These are phyloP conservation scores for Fusarium subtropicale DNA, from an alignment of 2,329 filamentous ascomycete genomes.

Conservation along the genomic window DNA sequence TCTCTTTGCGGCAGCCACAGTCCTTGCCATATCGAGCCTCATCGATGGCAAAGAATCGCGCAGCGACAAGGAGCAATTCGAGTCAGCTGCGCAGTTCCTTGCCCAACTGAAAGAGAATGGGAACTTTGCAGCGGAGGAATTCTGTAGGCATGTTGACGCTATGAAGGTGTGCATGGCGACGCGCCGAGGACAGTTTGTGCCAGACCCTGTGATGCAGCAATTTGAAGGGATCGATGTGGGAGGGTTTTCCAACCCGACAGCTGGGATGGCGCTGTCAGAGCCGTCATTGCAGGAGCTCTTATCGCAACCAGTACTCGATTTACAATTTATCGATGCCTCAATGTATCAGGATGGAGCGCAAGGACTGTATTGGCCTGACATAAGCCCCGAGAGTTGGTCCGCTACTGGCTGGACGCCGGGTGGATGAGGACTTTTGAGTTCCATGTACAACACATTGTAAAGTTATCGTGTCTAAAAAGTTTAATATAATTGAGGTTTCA, in stretches of 20 bases:
- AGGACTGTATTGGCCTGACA: constrained; percentile 45
- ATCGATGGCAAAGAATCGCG: constrained; percentile 48
- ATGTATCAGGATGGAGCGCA: constrained; percentile 45
- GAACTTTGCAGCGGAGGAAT: constrained; percentile 57
- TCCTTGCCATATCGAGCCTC: constrained; percentile 58
- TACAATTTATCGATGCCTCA: constrained; percentile 51
- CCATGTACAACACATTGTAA: not conserved
- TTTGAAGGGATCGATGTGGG: constrained; percentile 36
- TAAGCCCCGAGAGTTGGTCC: constrained; percentile 44
- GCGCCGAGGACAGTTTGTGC: constrained; percentile 33
- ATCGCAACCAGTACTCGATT: constrained; percentile 49
- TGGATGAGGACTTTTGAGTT: accelerated
- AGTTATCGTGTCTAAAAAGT: not conserved
- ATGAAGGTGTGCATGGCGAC: constrained; percentile 48
- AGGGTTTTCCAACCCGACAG: constrained; percentile 42
- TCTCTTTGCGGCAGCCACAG: constrained; percentile 59
- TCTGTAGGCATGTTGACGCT: constrained; percentile 55
- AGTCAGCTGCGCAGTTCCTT: constrained; percentile 54
- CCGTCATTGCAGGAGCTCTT: constrained; percentile 52
- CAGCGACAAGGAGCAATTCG: constrained; percentile 56
- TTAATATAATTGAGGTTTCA: not conserved
- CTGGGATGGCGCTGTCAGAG: constrained; percentile 53
- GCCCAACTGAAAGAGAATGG: constrained; percentile 54
- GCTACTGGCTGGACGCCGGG: constrained; percentile 34
- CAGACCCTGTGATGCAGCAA: constrained; percentile 23